Base-by-base conservation (phyloP, 2,329 filamentous ascomycete species). In the Cercospora citrullina region DNA sequence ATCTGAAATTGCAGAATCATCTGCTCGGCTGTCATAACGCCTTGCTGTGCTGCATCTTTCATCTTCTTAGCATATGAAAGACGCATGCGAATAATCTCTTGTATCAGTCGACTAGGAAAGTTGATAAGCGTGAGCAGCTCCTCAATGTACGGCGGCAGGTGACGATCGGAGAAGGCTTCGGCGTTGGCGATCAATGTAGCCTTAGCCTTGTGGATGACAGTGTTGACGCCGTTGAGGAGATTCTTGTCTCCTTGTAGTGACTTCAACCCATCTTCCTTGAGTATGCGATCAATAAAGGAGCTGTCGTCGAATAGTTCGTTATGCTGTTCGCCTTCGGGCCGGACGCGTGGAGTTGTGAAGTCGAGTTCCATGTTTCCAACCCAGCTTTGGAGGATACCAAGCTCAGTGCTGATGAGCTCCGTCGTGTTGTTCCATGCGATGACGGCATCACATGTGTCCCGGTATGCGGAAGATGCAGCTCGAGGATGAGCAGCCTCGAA, bases 1-100 rank as follows among this genome's bases (percentile, higher is more conserved):
- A 97, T 92, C 80, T 96, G 94, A 74, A 99, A 98, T 77, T 99
- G 95, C 0, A 91, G 86, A 71, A 99, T 97, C 92, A 98, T 96
- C 81, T 98, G 94, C 77, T 98, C 94, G 69, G 96, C 92, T 86
- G 99, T 93, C 83, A 99, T 91, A 28, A 92, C 86, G 72, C 94
- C 96, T 78, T 96, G 92, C 81, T 95, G 92, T 1, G 93, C 91
- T 9, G 93, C 93, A 75, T 98, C 94, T 81, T 94, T 96, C 89
- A 97, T 96, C 79, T 93, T 94, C 81, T 90, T 93, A 18, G 94
- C 94, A 79, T 97, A 98, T 9, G 90, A 92, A 30, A 98, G 85
- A 67, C 95, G 91, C 74, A 97, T 91, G 63, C 91, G 91, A 77
- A 97, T 97, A 75, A 99, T 96, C 78, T 98, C 95, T 80, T 98